Evolutionary conservation across 1,139 yeast genomes (phyloP).

Genomic region (Ogataea hybrid): DNA sequence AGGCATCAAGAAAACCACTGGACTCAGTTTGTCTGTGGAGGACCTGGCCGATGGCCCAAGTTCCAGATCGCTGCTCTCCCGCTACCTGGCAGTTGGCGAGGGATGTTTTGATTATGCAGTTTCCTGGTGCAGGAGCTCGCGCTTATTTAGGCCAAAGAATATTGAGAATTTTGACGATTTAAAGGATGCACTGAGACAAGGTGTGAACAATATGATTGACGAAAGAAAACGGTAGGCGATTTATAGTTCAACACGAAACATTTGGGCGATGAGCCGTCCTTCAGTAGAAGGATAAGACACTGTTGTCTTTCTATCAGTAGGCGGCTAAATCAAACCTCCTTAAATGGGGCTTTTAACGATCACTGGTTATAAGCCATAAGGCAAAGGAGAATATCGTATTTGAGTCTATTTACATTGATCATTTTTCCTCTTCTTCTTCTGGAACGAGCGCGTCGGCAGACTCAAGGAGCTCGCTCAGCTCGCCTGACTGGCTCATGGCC

Average conservation of each 20-base stretch:
- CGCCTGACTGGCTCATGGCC: constrained; percentile 92
- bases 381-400: constrained; percentile 19
- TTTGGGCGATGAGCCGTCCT: constrained; percentile 6
- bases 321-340: constrained; percentile 7
- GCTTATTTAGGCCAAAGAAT: constrained; percentile 20
- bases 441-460: constrained; percentile 77
- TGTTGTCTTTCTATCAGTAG: constrained; percentile 10
- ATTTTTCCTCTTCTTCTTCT: constrained; percentile 50
- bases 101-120: constrained; percentile 22
- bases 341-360: constrained; percentile 8
- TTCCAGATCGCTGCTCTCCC: constrained; percentile 50
- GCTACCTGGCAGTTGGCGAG: constrained; percentile 38
- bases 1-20: constrained; percentile 64
- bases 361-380: constrained; percentile 17
- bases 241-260: background rate
- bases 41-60: constrained; percentile 48
- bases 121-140: constrained; percentile 19
- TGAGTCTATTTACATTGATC: constrained; percentile 4
- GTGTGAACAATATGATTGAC: constrained; percentile 22
- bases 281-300: constrained; percentile 6
- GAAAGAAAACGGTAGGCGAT: constrained; percentile 2
- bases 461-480: constrained; percentile 80
- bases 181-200: constrained; percentile 25
- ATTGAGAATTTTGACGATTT: constrained; percentile 25
- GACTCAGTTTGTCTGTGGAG: constrained; percentile 41